phyloP scores from a whole-genome alignment of 2,329 filamentous ascomycete species.

The Penicillium rolfsii region DNA sequence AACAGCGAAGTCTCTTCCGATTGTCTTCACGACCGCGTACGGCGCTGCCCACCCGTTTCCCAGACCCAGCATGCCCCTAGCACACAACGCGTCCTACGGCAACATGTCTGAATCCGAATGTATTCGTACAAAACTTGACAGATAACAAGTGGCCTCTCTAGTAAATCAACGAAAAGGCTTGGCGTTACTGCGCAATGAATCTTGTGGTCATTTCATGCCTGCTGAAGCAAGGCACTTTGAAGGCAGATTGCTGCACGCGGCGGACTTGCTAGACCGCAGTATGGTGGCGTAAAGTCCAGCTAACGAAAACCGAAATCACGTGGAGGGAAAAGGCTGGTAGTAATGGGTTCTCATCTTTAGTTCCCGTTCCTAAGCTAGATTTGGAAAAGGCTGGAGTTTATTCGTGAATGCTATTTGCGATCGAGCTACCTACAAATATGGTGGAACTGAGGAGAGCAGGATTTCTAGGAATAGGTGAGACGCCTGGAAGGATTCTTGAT shows the following conservation, averaged over 20 bases:
- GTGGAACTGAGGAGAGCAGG: too few relatives aligned
- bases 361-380: not conserved
- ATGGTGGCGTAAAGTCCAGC: not conserved
- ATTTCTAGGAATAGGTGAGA: too few relatives aligned
- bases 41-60: too few relatives aligned
- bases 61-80: too few relatives aligned
- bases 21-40: too few relatives aligned
- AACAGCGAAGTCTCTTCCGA: too few relatives aligned
- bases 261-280: not conserved
- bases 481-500: too few relatives aligned
- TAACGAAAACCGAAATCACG: not conserved
- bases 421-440: too few relatives aligned
- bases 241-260: not conserved
- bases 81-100: too few relatives aligned
- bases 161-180: not conserved
- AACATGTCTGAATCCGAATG: too few relatives aligned
- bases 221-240: not conserved
- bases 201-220: not conserved
- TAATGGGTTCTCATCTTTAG: not conserved
- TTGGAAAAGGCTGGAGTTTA: too few relatives aligned
- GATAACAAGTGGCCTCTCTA: not conserved
- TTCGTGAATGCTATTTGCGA: too few relatives aligned
- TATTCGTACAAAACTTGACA: not conserved
- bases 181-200: not conserved
- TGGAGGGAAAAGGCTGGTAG: not conserved